Conservation (phyloP, 2,329 filamentous ascomycete genomes). For the Penicillium sp. region DNA sequence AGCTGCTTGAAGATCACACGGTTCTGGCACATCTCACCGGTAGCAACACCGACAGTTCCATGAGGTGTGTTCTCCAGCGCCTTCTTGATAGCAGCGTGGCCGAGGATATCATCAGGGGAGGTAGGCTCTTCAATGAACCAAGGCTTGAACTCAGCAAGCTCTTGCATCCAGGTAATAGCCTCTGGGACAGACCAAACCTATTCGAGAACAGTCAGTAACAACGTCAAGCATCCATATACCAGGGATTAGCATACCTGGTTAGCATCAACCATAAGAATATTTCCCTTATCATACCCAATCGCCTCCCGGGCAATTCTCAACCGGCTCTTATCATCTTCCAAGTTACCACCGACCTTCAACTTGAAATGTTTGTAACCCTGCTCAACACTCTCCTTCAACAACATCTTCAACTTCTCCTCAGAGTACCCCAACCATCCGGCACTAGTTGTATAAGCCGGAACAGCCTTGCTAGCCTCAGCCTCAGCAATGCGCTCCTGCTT, state of each 20-base stretch:
- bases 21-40: slow-evolving; percentile 95
- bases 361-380: slow-evolving; percentile 86
- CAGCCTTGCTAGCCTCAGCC: slow-evolving; percentile 70
- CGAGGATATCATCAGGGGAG: slow-evolving; percentile 83
- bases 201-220: background rate
- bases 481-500: slow-evolving; percentile 73
- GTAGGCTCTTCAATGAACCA: slow-evolving; percentile 97
- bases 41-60: slow-evolving; percentile 77
- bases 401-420: slow-evolving; percentile 77
- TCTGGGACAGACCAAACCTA: slow-evolving; percentile 83
- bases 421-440: slow-evolving; percentile 91
- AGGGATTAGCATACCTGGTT: slow-evolving; percentile 63
- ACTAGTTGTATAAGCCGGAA: slow-evolving; percentile 87
- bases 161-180: slow-evolving; percentile 81
- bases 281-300: slow-evolving; percentile 78
- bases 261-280: slow-evolving; percentile 88
- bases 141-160: slow-evolving; percentile 72
- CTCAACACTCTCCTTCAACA: slow-evolving; percentile 71
- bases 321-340: slow-evolving; percentile 70
- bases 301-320: slow-evolving; percentile 73
- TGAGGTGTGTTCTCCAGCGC: slow-evolving; percentile 60
- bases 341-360: slow-evolving; percentile 76
- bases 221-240: background rate
- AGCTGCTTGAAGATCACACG: slow-evolving; percentile 93
- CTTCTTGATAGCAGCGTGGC: slow-evolving; percentile 80